Conservation (phyloP, 1,284 basidiomycete species). For the Jaminaea rosea region DNA sequence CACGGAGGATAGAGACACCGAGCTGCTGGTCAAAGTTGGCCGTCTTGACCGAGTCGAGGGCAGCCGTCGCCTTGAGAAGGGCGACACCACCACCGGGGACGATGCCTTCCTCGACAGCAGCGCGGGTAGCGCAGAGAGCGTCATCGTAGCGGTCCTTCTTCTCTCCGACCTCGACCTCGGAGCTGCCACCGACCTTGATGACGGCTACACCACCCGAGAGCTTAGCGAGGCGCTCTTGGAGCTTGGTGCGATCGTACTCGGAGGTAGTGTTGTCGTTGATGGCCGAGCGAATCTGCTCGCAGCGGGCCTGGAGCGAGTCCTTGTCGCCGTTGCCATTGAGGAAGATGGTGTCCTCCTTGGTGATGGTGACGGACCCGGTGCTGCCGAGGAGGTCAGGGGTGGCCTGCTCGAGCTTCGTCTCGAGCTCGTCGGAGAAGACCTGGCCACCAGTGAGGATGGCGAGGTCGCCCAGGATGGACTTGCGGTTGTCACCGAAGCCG, state of each 20-base stretch:
- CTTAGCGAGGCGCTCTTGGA: slow-evolving; percentile 95
- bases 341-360: slow-evolving; percentile 96
- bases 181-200: slow-evolving; percentile 90
- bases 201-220: slow-evolving; percentile 91
- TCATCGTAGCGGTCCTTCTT: slow-evolving; percentile 99
- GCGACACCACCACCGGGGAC: slow-evolving; percentile 83
- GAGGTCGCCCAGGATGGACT: slow-evolving; percentile 90
- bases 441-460: slow-evolving; percentile 94
- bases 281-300: slow-evolving; percentile 85
- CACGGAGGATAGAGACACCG: slow-evolving; percentile 84
- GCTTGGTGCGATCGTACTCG: slow-evolving; percentile 89
- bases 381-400: slow-evolving; percentile 83
- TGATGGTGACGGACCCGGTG: slow-evolving; percentile 84
- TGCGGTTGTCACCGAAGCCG: slow-evolving; percentile 98
- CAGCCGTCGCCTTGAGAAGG: slow-evolving; percentile 75
- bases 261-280: slow-evolving; percentile 74
- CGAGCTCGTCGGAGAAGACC: slow-evolving; percentile 95
- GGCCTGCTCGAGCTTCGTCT: slow-evolving; percentile 90
- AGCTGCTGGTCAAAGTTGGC: slow-evolving; percentile 97
- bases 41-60: slow-evolving; percentile 68
- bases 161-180: slow-evolving; percentile 94
- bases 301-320: slow-evolving; percentile 49
- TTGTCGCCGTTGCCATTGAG: slow-evolving; percentile 67
- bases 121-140: slow-evolving; percentile 90
- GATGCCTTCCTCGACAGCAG: slow-evolving; percentile 96